A percentile compares a stretch with the other conserved stretches of the same genome.
These are phyloP conservation scores for Fusarium sp. DNA, from an alignment of 2,329 filamentous ascomycete genomes.

Conservation along the genomic window DNA sequence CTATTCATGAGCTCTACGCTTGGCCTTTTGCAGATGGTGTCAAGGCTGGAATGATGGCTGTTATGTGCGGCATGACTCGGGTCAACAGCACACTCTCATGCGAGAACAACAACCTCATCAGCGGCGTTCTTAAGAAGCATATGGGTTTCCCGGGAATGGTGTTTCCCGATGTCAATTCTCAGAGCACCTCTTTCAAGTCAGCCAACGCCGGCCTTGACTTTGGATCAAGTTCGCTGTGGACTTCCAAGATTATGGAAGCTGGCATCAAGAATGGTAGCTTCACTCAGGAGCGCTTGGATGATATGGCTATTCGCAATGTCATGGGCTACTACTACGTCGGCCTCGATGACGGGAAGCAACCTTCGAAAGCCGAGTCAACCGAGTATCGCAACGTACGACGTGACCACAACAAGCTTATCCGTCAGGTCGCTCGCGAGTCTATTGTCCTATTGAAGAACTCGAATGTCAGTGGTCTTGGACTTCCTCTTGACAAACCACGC, in stretches of 20 bases:
- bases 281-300: neutral
- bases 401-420: conserved; percentile 58
- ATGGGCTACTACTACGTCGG: conserved; percentile 12
- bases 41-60: conserved; percentile 75
- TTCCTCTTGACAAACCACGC: conserved; percentile 57
- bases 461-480: conserved; percentile 53
- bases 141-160: conserved; percentile 76
- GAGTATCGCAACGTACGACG: conserved; percentile 60
- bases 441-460: conserved; percentile 67
- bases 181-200: neutral
- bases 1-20: conserved; percentile 71
- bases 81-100: conserved; percentile 1
- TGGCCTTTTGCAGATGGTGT: conserved; percentile 84
- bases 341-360: conserved; percentile 53
- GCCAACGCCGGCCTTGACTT: neutral
- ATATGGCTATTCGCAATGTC: conserved; percentile 4
- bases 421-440: conserved; percentile 63
- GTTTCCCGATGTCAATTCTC: conserved; percentile 64
- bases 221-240: neutral
- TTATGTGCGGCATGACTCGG: conserved; percentile 70
- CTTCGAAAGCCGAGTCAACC: conserved; percentile 60
- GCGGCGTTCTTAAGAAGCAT: conserved; percentile 76
- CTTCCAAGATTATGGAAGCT: neutral
- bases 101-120: conserved; percentile 76
- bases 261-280: neutral